Evolutionary conservation across 2,329 filamentous ascomycete species (phyloP).

Genomic region (Exophiala alcalophila): DNA sequence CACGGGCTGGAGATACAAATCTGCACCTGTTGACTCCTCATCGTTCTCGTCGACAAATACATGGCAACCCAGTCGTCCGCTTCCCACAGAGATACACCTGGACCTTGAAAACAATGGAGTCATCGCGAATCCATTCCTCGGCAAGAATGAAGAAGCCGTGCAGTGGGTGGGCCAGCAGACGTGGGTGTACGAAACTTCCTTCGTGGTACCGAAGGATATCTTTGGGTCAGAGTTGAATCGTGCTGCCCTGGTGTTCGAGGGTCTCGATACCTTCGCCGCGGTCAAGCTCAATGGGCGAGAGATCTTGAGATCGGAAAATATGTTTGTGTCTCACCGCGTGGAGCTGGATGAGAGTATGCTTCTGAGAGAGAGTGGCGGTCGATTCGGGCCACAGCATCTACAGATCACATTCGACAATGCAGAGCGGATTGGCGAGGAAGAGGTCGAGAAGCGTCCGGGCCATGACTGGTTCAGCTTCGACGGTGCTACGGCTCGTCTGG

Average conservation of each 20-base stretch:
- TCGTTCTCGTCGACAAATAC: not conserved
- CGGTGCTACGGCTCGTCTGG: not conserved
- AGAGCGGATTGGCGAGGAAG: constrained; percentile 42
- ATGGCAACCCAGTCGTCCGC: constrained; percentile 3
- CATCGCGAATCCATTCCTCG: constrained; percentile 61
- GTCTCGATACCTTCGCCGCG: constrained; percentile 74
- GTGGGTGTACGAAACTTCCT: constrained; percentile 67
- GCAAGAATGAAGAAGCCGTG: constrained; percentile 67
- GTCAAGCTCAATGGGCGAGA: constrained; percentile 65
- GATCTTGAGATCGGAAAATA: constrained; percentile 70
- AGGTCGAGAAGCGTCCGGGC: constrained; percentile 8
- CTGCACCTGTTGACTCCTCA: not conserved
- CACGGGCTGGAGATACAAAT: not conserved
- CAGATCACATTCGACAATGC: constrained; percentile 51
- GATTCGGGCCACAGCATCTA: constrained; percentile 36
- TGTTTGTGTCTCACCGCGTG: constrained; percentile 71
- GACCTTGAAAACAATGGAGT: constrained; percentile 37
- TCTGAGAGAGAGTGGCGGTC: not conserved
- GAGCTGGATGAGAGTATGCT: constrained; percentile 38
- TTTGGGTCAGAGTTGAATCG: constrained; percentile 23
- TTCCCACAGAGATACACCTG: constrained; percentile 13
- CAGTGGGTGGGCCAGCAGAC: constrained; percentile 71
- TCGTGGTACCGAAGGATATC: constrained; percentile 44
- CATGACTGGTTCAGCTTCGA: constrained; percentile 20
- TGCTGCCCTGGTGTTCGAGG: constrained; percentile 69